A percentile compares a stretch with the other conserved stretches of the same genome.
These are phyloP conservation scores for Leccinellum rugosiceps DNA, from an alignment of 768 basidiomycete species.

Conservation along the genomic window DNA sequence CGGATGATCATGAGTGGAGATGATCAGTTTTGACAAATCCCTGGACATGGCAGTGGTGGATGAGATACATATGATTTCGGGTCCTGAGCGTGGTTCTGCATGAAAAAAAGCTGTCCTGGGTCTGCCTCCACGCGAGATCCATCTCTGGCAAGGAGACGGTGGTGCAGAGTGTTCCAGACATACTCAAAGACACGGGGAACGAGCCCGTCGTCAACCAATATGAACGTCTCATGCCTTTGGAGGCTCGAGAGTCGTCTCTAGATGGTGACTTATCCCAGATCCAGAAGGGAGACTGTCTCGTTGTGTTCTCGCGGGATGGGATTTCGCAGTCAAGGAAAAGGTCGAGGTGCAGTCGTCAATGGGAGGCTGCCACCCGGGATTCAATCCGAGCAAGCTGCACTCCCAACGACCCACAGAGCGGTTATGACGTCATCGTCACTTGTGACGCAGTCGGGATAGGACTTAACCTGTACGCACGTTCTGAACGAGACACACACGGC, in stretches of 20 bases:
- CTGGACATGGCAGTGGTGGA: too few relatives aligned
- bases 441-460: conserved; percentile 98
- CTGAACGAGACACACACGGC: neutral
- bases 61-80: too few relatives aligned
- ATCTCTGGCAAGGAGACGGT: too few relatives aligned
- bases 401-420: conserved; percentile 83
- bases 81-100: too few relatives aligned
- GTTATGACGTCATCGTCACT: conserved; percentile 89
- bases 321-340: conserved; percentile 74
- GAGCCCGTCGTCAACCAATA: conserved; percentile 79
- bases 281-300: conserved; percentile 84
- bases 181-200: conserved; percentile 80
- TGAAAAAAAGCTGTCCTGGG: too few relatives aligned
- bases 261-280: conserved; percentile 58
- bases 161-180: conserved; percentile 54
- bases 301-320: conserved; percentile 65
- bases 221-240: conserved; percentile 82
- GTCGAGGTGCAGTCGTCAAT: conserved; percentile 90
- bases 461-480: conserved; percentile 75
- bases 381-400: conserved; percentile 84
- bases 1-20: too few relatives aligned
- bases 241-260: conserved; percentile 62
- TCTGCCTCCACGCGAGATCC: too few relatives aligned
- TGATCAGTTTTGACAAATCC: too few relatives aligned
- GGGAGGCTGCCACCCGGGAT: conserved; percentile 91